Evolutionary conservation across 257 asterid species (phyloP).

Genomic region (Nicotiana knightiana): DNA sequence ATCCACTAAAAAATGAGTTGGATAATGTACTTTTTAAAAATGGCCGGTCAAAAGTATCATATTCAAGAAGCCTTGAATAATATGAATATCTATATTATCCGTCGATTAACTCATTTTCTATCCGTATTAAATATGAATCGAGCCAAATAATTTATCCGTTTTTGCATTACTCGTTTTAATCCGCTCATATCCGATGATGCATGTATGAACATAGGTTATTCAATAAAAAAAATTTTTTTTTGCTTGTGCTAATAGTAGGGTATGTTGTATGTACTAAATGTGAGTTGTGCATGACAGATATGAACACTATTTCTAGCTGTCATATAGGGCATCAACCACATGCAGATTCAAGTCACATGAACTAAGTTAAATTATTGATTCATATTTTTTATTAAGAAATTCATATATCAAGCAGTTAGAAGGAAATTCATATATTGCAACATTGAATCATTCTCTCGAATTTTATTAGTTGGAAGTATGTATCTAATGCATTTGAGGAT

Average conservation of each 20-base stretch:
- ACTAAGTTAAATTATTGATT: background rate
- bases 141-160: no score
- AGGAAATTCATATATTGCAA: background rate
- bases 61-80: no score
- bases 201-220: background rate
- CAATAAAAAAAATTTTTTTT: background rate
- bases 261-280: background rate
- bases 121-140: no score
- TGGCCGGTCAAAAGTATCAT: no score
- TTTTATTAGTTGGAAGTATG: background rate
- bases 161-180: no score
- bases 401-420: background rate
- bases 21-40: no score
- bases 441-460: background rate
- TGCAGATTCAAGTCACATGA: background rate
- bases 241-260: background rate
- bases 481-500: background rate
- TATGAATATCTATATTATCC: no score
- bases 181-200: background rate
- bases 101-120: no score
- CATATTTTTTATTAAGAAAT: background rate
- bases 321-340: background rate
- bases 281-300: constrained; percentile 2
- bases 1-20: no score
- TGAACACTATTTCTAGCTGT: background rate